These are phyloP conservation scores for Botryotinia convoluta DNA, from an alignment of 2,329 filamentous ascomycete species.

Conservation along the genomic window DNA sequence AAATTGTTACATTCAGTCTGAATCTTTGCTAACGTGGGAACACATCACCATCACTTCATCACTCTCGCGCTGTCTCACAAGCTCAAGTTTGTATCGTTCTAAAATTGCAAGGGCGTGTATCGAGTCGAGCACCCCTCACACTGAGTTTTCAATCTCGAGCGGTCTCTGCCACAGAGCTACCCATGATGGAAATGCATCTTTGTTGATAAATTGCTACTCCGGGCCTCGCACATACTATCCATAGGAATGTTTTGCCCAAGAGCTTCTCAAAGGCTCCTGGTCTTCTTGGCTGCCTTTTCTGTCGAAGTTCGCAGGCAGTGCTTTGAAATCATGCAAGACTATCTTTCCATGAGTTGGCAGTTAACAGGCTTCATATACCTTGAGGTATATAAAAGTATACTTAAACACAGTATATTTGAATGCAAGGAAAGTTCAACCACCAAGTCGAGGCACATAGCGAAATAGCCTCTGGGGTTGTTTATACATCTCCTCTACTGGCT, in stretches of 20 bases:
- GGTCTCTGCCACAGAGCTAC: neutral
- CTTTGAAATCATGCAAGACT: neutral
- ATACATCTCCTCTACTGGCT: neutral
- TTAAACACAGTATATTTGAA: neutral
- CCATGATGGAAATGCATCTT: neutral
- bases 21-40: neutral
- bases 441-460: too few relatives aligned
- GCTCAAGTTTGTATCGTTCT: neutral
- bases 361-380: neutral
- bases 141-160: neutral
- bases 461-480: too few relatives aligned
- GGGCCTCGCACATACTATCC: neutral
- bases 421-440: too few relatives aligned
- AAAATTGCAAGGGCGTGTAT: neutral
- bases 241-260: neutral
- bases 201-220: neutral
- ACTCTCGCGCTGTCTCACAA: neutral
- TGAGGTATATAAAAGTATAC: too few relatives aligned
- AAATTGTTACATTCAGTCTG: neutral
- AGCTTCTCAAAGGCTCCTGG: neutral
- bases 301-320: neutral
- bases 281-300: neutral
- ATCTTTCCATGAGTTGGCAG: neutral
- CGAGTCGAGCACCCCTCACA: neutral
- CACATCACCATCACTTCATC: too few relatives aligned